phyloP scores from a whole-genome alignment of 2,329 filamentous ascomycete species.

The Mariannaea sp. region DNA sequence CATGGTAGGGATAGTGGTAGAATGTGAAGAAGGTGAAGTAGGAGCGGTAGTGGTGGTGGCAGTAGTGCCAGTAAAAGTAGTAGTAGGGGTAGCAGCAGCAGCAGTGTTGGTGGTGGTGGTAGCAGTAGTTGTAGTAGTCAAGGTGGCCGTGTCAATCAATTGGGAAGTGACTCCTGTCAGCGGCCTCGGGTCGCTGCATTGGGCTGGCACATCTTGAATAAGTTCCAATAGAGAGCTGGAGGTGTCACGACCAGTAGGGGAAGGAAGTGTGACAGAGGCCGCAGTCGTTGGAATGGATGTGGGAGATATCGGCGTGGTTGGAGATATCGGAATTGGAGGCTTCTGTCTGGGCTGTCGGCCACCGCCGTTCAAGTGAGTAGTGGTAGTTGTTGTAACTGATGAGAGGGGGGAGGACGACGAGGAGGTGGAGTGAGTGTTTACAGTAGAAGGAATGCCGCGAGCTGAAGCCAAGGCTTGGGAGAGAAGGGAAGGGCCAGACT shows the following conservation, averaged over 20 bases:
- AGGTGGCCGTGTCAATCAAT: slow-evolving; percentile 41
- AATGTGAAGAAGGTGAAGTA: no score
- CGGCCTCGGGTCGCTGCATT: slow-evolving; percentile 44
- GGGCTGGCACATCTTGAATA: slow-evolving; percentile 43
- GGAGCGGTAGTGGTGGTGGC: no score
- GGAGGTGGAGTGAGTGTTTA: slow-evolving; percentile 6
- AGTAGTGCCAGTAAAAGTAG: no score
- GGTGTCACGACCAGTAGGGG: slow-evolving; percentile 31
- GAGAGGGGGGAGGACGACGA: no score
- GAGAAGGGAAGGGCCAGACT: slow-evolving; percentile 59
- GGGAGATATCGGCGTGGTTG: slow-evolving; percentile 19
- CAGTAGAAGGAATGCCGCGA: slow-evolving; percentile 51
- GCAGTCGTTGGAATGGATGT: slow-evolving; percentile 9
- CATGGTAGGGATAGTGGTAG: slow-evolving; percentile 40
- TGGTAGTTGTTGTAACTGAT: no score
- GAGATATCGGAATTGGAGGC: slow-evolving; percentile 27
- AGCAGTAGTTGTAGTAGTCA: slow-evolving; percentile 42
- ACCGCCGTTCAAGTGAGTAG: slow-evolving; percentile 19
- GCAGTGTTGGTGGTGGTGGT: slow-evolving; percentile 41
- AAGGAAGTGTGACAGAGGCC: slow-evolving; percentile 12
- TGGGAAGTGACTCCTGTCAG: slow-evolving; percentile 45
- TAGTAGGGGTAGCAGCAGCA: slow-evolving; percentile 40
- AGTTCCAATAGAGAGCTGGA: slow-evolving; percentile 17
- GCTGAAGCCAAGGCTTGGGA: slow-evolving; percentile 63
- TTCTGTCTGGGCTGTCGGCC: slow-evolving; percentile 38